phyloP scores from a whole-genome alignment of 2,329 filamentous ascomycete species.

The Aspergillus pseudoterreus region DNA sequence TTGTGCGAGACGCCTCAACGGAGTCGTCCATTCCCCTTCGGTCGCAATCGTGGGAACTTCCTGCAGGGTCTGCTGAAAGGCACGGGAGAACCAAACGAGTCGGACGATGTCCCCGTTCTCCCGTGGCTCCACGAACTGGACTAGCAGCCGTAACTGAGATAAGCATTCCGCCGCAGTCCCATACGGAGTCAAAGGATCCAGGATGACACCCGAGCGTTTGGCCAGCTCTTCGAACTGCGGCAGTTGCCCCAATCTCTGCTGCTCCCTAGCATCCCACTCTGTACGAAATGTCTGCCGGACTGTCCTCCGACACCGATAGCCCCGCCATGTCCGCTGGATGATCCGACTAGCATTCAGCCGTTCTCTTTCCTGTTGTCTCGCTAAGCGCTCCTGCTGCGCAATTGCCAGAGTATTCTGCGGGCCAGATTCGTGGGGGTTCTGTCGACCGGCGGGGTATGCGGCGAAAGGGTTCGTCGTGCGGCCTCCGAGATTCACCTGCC shows the following conservation, averaged over 20 bases:
- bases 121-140: slow-evolving; percentile 61
- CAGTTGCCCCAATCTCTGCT: slow-evolving; percentile 29
- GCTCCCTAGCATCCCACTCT: slow-evolving; percentile 61
- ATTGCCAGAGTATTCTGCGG: slow-evolving; percentile 75
- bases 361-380: slow-evolving; percentile 76
- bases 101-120: slow-evolving; percentile 37
- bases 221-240: slow-evolving; percentile 29
- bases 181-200: slow-evolving; percentile 41
- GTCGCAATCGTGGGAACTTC: slow-evolving; percentile 34
- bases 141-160: slow-evolving; percentile 60
- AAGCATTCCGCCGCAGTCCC: slow-evolving; percentile 37
- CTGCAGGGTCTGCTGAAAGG: slow-evolving; percentile 38
- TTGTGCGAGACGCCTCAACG: slow-evolving; percentile 36
- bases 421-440: slow-evolving; percentile 54
- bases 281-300: slow-evolving; percentile 57
- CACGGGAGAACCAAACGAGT: slow-evolving; percentile 43
- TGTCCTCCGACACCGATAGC: slow-evolving; percentile 60
- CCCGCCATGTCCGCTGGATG: slow-evolving; percentile 81
- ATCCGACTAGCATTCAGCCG: slow-evolving; percentile 67
- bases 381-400: slow-evolving; percentile 79
- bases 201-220: slow-evolving; percentile 45
- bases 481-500: slow-evolving; percentile 92
- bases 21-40: slow-evolving; percentile 39
- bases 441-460: slow-evolving; percentile 55
- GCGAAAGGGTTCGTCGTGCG: slow-evolving; percentile 77